Conservation (phyloP, 2,329 filamentous ascomycete species). For the Podosphaera xanthii region DNA sequence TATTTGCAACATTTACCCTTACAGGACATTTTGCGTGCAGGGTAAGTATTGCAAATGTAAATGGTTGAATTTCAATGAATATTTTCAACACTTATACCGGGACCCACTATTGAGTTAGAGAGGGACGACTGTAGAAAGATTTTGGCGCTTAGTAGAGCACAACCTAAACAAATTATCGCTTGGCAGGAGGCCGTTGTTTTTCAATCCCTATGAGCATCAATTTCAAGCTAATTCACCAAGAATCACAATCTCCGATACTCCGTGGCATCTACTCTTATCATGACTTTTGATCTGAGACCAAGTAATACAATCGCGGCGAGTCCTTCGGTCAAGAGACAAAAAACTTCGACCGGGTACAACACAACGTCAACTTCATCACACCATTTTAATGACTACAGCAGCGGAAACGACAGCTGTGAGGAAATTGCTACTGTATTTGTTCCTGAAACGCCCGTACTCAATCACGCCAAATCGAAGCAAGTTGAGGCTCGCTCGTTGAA, state of each 20-base stretch:
- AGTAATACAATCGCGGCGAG: slow-evolving; percentile 6
- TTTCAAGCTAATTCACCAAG: too few species aligned
- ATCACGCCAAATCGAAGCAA: slow-evolving; percentile 21
- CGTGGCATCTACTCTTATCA: not conserved
- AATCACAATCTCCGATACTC: too few species aligned
- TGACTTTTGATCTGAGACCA: not conserved
- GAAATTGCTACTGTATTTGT: slow-evolving; percentile 23
- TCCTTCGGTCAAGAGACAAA: slow-evolving; percentile 15
- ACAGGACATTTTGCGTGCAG: too few species aligned
- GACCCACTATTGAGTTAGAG: too few species aligned
- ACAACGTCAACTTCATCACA: slow-evolving; percentile 10
- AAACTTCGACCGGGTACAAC: slow-evolving; percentile 14
- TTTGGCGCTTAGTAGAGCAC: too few species aligned
- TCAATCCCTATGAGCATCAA: too few species aligned
- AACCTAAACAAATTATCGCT: too few species aligned
- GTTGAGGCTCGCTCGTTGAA: slow-evolving; percentile 15
- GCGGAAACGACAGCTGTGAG: slow-evolving; percentile 23
- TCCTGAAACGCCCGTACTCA: slow-evolving; percentile 14
- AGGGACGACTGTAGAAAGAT: slow-evolving; percentile 13
- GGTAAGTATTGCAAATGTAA: too few species aligned
- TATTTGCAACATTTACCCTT: too few species aligned
- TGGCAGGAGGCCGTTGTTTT: too few species aligned
- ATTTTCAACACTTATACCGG: too few species aligned
- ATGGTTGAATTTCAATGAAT: too few species aligned
- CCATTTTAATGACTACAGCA: slow-evolving; percentile 15